Base-by-base conservation (phyloP, 805 yeast species). In the Teunomyces pallodes region DNA sequence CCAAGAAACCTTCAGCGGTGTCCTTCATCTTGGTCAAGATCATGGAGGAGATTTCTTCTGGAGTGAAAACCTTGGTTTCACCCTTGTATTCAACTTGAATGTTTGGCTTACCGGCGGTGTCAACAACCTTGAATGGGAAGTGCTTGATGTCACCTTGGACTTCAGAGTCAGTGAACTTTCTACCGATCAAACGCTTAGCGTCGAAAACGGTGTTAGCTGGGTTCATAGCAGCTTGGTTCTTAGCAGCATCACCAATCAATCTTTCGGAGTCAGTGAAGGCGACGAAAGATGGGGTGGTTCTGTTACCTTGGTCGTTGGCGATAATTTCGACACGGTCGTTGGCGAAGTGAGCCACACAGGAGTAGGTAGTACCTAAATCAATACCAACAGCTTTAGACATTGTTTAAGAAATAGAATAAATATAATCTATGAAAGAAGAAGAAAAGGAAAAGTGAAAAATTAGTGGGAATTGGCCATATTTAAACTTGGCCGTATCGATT, bases 141-240 rank as follows among this genome's bases (percentile, higher is more conserved):
- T 60, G 64, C 62, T 60, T 59, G 54, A 58, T 46, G 57, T 62
- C 67, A 50, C 59, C 61, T 48, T 59, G 64, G 50, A 62, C 67
- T 47, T 60, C 64, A 43, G 59, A 57, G 47, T 62, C 67, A 41
- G 50, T 42, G 50, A 61, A 60, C 60, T 58, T 59, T 53, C 67
- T 54, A 55, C 67, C 67, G 43, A 62, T 62, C 59, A 62, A 60
- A 58, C 67, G 62, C 67, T 62, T 62, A 51, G 67, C 67, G 61
- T 62, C 66, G 50, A 62, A 62, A 38, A 62, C 65, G 43, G 67
- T 62, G 65, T 62, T 62, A 48, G 61, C 57, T 35, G 67, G 67
- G 65, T 62, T 62, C 65, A 62, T 57, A 49, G 67, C 66, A 44
- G 67, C 67, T 54, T 62, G 67, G 63, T 62, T 62, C 65, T 62